A percentile compares a stretch with the other conserved stretches of the same genome.
These are phyloP conservation scores for Neurospora sp. DNA, from an alignment of 2,329 filamentous ascomycete genomes.

Conservation along the genomic window DNA sequence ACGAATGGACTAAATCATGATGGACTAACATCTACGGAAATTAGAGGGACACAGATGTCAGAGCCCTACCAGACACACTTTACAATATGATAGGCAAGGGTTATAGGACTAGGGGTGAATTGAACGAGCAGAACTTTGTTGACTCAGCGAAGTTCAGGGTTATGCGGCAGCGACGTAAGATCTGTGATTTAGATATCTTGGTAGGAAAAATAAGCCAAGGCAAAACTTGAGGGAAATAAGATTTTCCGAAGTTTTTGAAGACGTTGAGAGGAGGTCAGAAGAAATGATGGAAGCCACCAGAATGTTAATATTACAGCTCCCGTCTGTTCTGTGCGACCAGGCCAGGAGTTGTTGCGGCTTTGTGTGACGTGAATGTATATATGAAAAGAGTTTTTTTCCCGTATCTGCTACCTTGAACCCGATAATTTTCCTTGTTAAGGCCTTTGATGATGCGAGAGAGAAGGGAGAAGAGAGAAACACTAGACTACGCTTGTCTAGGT, in stretches of 20 bases:
- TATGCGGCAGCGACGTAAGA: not conserved
- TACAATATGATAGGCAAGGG: too few species aligned
- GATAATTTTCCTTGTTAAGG: not conserved
- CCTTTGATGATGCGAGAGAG: not conserved
- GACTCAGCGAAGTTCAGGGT: not conserved
- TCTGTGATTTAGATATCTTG: not conserved
- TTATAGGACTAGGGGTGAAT: too few species aligned
- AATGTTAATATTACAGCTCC: not conserved
- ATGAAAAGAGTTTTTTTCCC: not conserved
- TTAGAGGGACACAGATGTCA: not conserved
- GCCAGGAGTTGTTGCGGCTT: not conserved
- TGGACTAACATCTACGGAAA: not conserved
- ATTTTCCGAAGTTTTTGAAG: not conserved
- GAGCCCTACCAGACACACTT: not conserved
- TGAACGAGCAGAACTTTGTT: not conserved
- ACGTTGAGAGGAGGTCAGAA: not conserved
- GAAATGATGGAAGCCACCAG: not conserved
- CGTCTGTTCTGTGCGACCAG: not conserved
- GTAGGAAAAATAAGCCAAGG: not conserved
- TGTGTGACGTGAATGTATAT: not conserved
- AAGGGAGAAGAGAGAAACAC: not conserved
- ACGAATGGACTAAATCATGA: not conserved
- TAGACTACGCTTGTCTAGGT: not conserved
- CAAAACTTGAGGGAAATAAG: not conserved
- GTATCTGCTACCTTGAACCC: not conserved